Base-by-base conservation (phyloP, 2,329 filamentous ascomycete genomes). In the Fusarium poae region DNA sequence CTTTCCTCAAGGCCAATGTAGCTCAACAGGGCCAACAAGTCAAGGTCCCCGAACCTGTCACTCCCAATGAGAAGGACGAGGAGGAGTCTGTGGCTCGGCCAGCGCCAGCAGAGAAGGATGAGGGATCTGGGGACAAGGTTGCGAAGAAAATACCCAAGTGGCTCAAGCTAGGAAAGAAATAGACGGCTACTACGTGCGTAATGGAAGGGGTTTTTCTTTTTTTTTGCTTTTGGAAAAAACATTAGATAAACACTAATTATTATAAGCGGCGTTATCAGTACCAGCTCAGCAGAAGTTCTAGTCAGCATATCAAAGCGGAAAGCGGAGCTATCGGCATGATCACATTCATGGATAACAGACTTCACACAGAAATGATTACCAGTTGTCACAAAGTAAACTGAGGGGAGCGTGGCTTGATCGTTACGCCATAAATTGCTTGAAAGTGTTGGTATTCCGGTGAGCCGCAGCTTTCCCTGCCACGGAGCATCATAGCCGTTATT, bases 71-170 rank as follows among this genome's bases (percentile, higher is more conserved):
- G 18, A 78, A 79, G 29, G 77, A 77, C 4, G 75, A 70, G 27
- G 64, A 70, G 5, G 40, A 54, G 3, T 32, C 57, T n/a, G 45
- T 57, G 12, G 56, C 68, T 57, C 66, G 71, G 6, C 72, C 74
- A n/a, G 71, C 75, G 16, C 77, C 75, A 56, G 68, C 77, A 13
- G 74, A 81, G 66, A 77, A 79, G 70, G 75, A 76, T 20, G 78
- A 80, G 53, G 76, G 79, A 54, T 75, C 81, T 52, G 78, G 77
- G 13, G 79, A 80, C 40, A 92, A 91, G 78, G 79, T 91, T 57
- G 88, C 88, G 10, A 94, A 92, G 85, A 94, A 93, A 81, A 75
- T 85, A 62, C 91, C 91, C 21, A 93, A 92, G 77, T 93, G 92
- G 87, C 79, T 94, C 37, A 92, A 92, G 77, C 79, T 92, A 55